phyloP scores from a whole-genome alignment of 139 green algal genomes.

The Chlamydomonas sp. region DNA sequence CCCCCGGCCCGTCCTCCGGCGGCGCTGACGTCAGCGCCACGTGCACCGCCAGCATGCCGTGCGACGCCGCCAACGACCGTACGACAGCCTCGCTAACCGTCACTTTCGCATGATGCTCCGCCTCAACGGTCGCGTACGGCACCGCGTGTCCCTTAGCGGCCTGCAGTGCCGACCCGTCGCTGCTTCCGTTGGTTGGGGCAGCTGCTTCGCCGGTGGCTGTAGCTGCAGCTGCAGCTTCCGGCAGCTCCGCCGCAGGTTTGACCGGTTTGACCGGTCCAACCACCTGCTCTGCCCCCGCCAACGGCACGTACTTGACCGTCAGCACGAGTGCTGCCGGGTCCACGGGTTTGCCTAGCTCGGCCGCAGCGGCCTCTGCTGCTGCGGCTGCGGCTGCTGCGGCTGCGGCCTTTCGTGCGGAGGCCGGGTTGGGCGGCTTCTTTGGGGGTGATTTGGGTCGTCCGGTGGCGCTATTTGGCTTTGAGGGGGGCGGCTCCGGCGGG shows the following conservation, averaged over 20 bases:
- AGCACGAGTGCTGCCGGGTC: slow-evolving; percentile 13
- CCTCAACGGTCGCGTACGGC: slow-evolving; percentile 21
- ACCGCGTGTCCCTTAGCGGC: neutral
- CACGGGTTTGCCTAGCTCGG: neutral
- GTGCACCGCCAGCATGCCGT: slow-evolving; percentile 34
- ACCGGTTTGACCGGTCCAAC: slow-evolving; percentile 14
- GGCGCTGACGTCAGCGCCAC: slow-evolving; percentile 15
- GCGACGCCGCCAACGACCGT: slow-evolving; percentile 28
- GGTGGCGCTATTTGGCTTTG: neutral
- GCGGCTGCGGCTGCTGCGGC: slow-evolving; percentile 1
- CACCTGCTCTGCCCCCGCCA: neutral
- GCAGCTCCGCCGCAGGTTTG: neutral
- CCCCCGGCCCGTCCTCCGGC: neutral
- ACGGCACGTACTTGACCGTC: slow-evolving; percentile 29
- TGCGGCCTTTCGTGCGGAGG: neutral
- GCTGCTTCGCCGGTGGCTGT: neutral
- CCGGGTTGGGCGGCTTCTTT: neutral
- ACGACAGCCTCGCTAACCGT: slow-evolving; percentile 40
- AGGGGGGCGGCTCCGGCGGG: neutral
- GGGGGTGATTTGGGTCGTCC: neutral
- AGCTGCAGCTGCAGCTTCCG: neutral
- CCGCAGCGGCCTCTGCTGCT: neutral
- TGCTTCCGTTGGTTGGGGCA: neutral
- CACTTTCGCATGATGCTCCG: slow-evolving; percentile 44
- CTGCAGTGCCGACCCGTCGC: neutral